Percentiles rank a stretch among this genome's conserved stretches.
These are phyloP conservation scores for Sporothrix brunneoviolacea DNA, from an alignment of 2,329 filamentous ascomycete species.

Conservation along the genomic window DNA sequence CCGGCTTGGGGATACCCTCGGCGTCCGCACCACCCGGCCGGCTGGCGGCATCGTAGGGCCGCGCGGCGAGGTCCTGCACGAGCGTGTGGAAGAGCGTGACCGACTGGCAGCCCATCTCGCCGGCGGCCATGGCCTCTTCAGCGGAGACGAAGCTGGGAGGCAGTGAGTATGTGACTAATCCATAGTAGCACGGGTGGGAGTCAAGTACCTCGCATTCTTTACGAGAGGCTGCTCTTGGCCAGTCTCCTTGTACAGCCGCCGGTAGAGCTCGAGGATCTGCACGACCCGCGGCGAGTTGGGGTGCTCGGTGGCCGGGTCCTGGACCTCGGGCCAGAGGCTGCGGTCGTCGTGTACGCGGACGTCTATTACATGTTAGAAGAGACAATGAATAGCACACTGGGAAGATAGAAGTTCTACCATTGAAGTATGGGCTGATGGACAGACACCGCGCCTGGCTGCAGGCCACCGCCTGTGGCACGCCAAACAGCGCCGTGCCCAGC, in stretches of 20 bases:
- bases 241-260: slow-evolving; percentile 37
- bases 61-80: slow-evolving; percentile 30
- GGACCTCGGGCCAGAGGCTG: slow-evolving; percentile 38
- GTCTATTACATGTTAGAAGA: too few species aligned
- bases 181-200: too few species aligned
- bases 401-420: too few species aligned
- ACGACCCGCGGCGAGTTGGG: slow-evolving; percentile 41
- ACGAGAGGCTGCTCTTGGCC: slow-evolving; percentile 42
- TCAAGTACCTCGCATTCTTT: too few species aligned
- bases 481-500: slow-evolving; percentile 39
- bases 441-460: slow-evolving; percentile 41
- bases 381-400: too few species aligned
- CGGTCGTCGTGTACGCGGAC: slow-evolving; percentile 36
- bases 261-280: slow-evolving; percentile 43
- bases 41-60: slow-evolving; percentile 27
- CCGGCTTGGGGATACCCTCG: slow-evolving; percentile 33
- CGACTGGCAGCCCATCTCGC: slow-evolving; percentile 40
- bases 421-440: slow-evolving; percentile 45
- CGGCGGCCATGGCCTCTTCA: slow-evolving; percentile 39
- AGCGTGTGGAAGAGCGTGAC: slow-evolving; percentile 37
- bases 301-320: slow-evolving; percentile 40
- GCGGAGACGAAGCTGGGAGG: slow-evolving; percentile 38
- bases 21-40: slow-evolving; percentile 26
- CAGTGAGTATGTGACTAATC: too few species aligned
- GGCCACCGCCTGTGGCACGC: slow-evolving; percentile 42